phyloP scores from a whole-genome alignment of 2,329 filamentous ascomycete genomes.

The Fusarium hostae region DNA sequence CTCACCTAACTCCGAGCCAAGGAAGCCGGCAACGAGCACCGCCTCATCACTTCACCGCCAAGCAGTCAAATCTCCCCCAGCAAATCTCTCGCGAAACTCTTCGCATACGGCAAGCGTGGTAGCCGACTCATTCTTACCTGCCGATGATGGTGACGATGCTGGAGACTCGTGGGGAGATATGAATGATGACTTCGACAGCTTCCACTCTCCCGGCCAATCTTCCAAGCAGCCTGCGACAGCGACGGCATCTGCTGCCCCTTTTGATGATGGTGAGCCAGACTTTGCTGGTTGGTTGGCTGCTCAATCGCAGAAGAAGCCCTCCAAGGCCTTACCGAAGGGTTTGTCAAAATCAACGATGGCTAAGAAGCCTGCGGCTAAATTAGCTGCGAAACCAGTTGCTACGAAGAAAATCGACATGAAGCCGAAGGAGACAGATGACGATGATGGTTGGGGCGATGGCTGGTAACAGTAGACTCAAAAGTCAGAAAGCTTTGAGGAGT shows the following conservation, averaged over 20 bases:
- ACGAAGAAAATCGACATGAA: conserved; percentile 77
- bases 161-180: conserved; percentile 82
- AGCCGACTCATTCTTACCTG: conserved; percentile 64
- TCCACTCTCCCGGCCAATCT: conserved; percentile 48
- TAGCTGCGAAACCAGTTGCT: conserved; percentile 55
- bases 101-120: conserved; percentile 58
- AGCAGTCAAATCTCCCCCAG: conserved; percentile 64
- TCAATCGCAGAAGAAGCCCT: conserved; percentile 78
- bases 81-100: conserved; percentile 59
- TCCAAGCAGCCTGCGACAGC: conserved; percentile 46
- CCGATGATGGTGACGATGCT: conserved; percentile 69
- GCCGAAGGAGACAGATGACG: conserved; percentile 68
- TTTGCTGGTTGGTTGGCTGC: conserved; percentile 96
- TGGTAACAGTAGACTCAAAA: conserved; percentile 57
- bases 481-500: background rate
- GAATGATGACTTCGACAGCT: conserved; percentile 62
- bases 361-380: conserved; percentile 58
- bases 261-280: conserved; percentile 90
- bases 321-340: conserved; percentile 84
- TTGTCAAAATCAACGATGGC: conserved; percentile 68
- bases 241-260: conserved; percentile 60
- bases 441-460: conserved; percentile 74
- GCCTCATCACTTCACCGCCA: conserved; percentile 71
- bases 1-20: conserved; percentile 53
- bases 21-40: conserved; percentile 58